A percentile compares a stretch with the other conserved stretches of the same genome.
Conservation (phyloP, 129 eudicot genomes). For the Tanacetum coccineum region DNA sequence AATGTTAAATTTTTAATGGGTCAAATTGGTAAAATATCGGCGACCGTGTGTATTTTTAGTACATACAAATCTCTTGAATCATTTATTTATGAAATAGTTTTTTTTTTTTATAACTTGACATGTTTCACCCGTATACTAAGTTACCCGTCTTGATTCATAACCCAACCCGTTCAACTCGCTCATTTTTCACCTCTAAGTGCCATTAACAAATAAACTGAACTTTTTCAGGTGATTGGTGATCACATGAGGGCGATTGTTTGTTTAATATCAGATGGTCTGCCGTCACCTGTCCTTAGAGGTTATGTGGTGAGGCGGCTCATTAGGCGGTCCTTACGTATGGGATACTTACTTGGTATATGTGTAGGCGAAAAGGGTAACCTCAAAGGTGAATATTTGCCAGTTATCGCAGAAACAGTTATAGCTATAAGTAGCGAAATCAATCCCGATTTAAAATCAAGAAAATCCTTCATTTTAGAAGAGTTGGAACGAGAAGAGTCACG, state of each 20-base stretch:
- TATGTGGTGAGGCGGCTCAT: constrained; percentile 84
- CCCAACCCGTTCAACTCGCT: no score
- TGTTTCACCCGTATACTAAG: no score
- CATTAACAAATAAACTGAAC: no score
- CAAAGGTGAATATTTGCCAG: constrained; percentile 80
- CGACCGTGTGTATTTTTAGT: no score
- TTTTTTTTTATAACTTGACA: no score
- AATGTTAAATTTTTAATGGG: no score
- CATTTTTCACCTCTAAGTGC: no score
- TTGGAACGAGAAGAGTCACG: constrained; percentile 77
- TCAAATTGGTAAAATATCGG: no score
- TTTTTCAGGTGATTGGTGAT: constrained; percentile 84
- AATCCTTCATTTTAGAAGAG: constrained; percentile 71
- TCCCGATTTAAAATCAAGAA: constrained; percentile 53
- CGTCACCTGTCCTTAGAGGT: constrained; percentile 67
- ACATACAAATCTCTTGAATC: no score
- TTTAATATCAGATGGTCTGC: constrained; percentile 92
- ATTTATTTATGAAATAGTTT: no score
- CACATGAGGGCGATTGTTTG: constrained; percentile 88
- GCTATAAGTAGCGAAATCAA: constrained; percentile 65
- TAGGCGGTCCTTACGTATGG: constrained; percentile 82
- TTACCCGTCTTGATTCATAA: no score
- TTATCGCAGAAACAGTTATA: constrained; percentile 72
- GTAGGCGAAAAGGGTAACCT: constrained; percentile 62
- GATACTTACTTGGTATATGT: constrained; percentile 72